Evolutionary conservation across 2,329 filamentous ascomycete species (phyloP).

Genomic region (Venturia aucupariae): DNA sequence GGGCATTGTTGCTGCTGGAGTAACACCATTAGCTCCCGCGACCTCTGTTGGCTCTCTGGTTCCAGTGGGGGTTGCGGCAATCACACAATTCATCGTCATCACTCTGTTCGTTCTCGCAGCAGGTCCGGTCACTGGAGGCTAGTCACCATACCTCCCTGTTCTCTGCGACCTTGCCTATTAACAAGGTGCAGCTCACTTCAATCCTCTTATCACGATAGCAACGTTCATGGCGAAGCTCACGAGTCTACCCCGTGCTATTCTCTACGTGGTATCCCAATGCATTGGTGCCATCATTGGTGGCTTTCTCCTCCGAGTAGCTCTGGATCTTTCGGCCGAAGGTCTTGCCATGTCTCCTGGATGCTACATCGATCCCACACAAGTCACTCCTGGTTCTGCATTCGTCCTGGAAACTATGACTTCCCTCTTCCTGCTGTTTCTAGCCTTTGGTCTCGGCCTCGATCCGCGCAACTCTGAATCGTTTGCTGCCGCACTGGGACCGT

Average conservation of each 20-base stretch:
- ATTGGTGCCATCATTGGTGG: constrained; percentile 12
- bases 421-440: constrained; percentile 1
- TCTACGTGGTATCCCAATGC: constrained; percentile 14
- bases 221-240: constrained; percentile 14
- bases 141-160: not conserved
- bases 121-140: constrained; percentile 12
- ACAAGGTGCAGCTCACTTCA: constrained; percentile 9
- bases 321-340: constrained; percentile 2
- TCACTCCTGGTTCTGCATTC: not conserved
- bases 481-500: not conserved
- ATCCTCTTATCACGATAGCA: constrained; percentile 14
- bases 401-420: not conserved
- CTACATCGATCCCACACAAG: not conserved
- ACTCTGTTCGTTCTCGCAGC: constrained; percentile 11
- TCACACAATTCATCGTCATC: constrained; percentile 13
- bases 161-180: not conserved
- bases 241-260: constrained; percentile 9
- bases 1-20: constrained; percentile 7
- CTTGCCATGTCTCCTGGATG: constrained; percentile 10
- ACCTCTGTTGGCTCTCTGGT: constrained; percentile 10
- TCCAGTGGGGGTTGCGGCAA: constrained; percentile 9
- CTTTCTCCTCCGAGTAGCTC: constrained; percentile 10
- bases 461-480: not conserved
- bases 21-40: not conserved
- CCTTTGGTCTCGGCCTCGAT: constrained; percentile 5